Conservation (phyloP, 805 yeast genomes). For the Cyberlindnera veronae region DNA sequence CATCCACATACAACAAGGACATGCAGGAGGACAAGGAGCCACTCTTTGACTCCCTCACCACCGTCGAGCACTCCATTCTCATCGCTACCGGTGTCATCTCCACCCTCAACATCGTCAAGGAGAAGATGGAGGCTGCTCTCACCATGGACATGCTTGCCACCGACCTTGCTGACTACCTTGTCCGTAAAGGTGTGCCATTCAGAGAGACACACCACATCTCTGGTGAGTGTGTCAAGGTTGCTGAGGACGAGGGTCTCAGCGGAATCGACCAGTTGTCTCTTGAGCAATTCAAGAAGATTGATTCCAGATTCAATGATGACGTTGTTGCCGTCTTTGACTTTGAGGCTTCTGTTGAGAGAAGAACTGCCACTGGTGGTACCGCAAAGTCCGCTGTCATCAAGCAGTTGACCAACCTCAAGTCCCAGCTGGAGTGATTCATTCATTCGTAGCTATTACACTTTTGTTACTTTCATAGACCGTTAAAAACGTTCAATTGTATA, state of each 20-base stretch:
- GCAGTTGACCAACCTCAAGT: conserved; percentile 49
- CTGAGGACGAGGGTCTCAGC: conserved; percentile 70
- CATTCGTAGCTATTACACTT: no score
- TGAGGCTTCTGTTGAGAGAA: conserved; percentile 92
- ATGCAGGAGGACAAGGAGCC: conserved; percentile 99
- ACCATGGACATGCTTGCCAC: conserved; percentile 99
- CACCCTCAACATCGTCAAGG: conserved; percentile 69
- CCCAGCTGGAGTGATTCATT: conserved; percentile 29
- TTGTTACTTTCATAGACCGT: no score
- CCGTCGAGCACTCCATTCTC: conserved; percentile 89
- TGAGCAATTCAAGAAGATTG: conserved; percentile 77
- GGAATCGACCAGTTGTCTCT: conserved; percentile 85
- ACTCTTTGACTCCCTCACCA: conserved; percentile 82
- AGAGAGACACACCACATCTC: conserved; percentile 99
- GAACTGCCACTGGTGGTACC: conserved; percentile 96
- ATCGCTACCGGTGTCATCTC: conserved; percentile 97
- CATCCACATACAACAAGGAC: conserved; percentile 96
- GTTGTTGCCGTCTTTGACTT: conserved; percentile 85
- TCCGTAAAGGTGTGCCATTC: conserved; percentile 97
- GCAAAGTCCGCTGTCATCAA: conserved; percentile 84
- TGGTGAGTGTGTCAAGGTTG: conserved; percentile 92
- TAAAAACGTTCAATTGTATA: no score
- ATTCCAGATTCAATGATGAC: conserved; percentile 74
- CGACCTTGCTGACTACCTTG: conserved; percentile 95
- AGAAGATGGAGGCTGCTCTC: conserved; percentile 79